Evolutionary conservation across 805 yeast species (phyloP).

Genomic region (Candida manassasensis): DNA sequence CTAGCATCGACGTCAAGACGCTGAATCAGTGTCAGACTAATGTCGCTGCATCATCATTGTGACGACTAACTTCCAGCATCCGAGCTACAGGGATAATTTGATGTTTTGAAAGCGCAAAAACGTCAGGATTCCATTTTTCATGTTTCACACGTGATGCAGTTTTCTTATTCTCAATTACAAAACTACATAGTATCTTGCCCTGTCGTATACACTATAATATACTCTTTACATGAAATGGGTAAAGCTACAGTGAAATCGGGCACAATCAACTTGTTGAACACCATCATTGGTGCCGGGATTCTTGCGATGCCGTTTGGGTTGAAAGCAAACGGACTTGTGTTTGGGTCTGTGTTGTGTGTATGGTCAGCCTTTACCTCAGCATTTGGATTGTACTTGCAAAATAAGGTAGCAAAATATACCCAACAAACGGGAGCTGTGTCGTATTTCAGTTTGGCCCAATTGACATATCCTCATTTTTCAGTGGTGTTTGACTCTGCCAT

Average conservation of each 20-base stretch:
- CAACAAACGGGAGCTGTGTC: conserved; percentile 39
- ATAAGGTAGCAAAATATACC: conserved; percentile 47
- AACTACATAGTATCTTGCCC: too few species aligned
- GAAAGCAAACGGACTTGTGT: conserved; percentile 41
- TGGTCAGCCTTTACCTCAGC: conserved; percentile 46
- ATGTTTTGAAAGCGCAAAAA: too few species aligned
- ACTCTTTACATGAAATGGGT: conserved; percentile 15
- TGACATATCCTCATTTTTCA: conserved; percentile 68
- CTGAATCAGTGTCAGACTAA: too few species aligned
- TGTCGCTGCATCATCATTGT: too few species aligned
- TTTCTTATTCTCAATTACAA: too few species aligned
- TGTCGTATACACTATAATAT: too few species aligned
- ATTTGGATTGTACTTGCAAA: conserved; percentile 61
- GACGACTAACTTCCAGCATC: too few species aligned
- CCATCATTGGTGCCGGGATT: conserved; percentile 64
- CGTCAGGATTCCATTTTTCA: too few species aligned
- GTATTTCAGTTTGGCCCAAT: conserved; percentile 41
- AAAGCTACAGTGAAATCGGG: conserved; percentile 44
- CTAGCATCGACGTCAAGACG: too few species aligned
- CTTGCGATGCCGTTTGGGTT: conserved; percentile 70
- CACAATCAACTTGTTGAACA: conserved; percentile 49
- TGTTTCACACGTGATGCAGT: too few species aligned
- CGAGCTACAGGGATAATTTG: too few species aligned
- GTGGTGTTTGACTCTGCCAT: conserved; percentile 73
- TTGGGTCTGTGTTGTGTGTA: conserved; percentile 38